Evolutionary conservation across 2,329 filamentous ascomycete genomes (phyloP).

Genomic region (Aspergillus aculeatinus): DNA sequence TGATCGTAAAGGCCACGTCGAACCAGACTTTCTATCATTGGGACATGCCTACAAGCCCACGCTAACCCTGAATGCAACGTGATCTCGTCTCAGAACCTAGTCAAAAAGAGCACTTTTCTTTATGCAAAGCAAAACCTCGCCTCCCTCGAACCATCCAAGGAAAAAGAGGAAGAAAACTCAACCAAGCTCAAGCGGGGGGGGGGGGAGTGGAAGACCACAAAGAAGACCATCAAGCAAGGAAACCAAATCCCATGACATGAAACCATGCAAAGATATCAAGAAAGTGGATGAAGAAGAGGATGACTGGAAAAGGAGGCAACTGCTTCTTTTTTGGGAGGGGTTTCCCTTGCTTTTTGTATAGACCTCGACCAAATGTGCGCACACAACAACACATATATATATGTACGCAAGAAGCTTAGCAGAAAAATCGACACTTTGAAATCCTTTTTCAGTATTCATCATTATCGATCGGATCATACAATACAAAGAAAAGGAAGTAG

Average conservation of each 20-base stretch:
- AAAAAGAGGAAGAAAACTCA: neutral
- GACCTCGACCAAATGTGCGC: conserved; percentile 1
- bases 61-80: neutral
- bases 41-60: neutral
- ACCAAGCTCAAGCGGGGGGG: neutral
- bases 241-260: no score
- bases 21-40: neutral
- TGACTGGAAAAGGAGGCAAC: conserved; percentile 4
- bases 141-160: neutral
- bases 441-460: conserved; percentile 33
- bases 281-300: neutral
- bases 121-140: neutral
- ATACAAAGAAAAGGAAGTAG: conserved; percentile 31
- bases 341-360: conserved; percentile 1
- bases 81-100: neutral
- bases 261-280: no score
- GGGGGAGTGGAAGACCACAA: no score
- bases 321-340: conserved; percentile 19
- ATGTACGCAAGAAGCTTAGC: conserved; percentile 9
- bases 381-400: neutral
- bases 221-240: neutral
- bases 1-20: neutral
- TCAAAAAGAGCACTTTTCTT: conserved; percentile 1
- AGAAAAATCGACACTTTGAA: conserved; percentile 32
- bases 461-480: conserved; percentile 41